phyloP scores from a whole-genome alignment of 2,329 filamentous ascomycete species.

The Sclerotinia spermophila region DNA sequence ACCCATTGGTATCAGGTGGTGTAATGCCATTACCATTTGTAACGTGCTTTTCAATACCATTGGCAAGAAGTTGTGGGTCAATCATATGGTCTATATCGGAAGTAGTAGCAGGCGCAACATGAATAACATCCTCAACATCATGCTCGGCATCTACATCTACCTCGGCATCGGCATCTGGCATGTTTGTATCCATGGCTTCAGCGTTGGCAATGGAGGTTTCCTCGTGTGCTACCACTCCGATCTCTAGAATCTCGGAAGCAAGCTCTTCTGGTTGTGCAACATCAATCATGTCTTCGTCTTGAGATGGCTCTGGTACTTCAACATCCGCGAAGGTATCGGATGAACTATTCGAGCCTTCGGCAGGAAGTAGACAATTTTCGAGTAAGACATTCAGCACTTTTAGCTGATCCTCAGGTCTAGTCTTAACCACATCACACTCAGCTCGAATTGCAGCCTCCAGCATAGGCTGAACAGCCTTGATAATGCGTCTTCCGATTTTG shows the following conservation, averaged over 20 bases:
- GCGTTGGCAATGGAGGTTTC: conserved; percentile 29
- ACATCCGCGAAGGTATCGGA: conserved; percentile 9
- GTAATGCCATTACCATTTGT: conserved; percentile 33
- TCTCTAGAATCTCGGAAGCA: neutral
- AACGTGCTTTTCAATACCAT: conserved; percentile 28
- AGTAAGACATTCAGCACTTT: conserved; percentile 72
- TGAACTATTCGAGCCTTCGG: conserved; percentile 15
- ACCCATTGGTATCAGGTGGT: conserved; percentile 49
- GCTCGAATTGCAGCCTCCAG: conserved; percentile 73
- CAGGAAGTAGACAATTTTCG: conserved; percentile 54
- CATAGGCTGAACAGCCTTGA: conserved; percentile 75
- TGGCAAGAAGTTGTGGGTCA: conserved; percentile 16
- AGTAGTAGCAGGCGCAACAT: conserved; percentile 10
- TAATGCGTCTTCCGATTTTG: conserved; percentile 82
- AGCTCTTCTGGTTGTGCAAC: neutral
- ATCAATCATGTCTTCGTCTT: conserved; percentile 39
- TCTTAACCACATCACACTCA: conserved; percentile 75
- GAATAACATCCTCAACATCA: conserved; percentile 21
- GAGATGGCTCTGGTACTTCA: conserved; percentile 44
- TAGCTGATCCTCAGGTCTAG: conserved; percentile 64
- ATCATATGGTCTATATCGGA: conserved; percentile 32
- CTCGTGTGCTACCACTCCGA: conserved; percentile 5
- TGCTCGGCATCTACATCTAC: conserved; percentile 36
- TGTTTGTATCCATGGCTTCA: conserved; percentile 34
- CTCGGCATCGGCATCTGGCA: conserved; percentile 39